Conservation (phyloP, 1,284 basidiomycete species). For the Ustilago crameri region DNA sequence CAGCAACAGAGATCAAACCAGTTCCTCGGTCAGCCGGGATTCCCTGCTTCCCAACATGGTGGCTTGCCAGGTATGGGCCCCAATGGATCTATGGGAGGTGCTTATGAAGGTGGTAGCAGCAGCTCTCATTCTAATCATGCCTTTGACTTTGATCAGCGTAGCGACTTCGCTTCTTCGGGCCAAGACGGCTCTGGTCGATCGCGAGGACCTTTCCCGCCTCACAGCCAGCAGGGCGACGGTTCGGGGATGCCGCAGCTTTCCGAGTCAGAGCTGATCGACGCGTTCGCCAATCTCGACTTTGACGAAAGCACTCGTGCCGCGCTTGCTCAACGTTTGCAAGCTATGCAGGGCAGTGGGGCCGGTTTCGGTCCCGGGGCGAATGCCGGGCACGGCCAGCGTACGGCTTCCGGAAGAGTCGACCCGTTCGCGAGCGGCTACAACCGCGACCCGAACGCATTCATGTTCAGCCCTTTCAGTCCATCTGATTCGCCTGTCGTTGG, state of each 20-base stretch:
- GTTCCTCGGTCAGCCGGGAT: slow-evolving; percentile 14
- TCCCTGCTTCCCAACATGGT: slow-evolving; percentile 15
- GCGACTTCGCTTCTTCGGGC: not conserved
- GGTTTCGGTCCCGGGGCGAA: slow-evolving; percentile 4
- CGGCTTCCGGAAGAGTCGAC: slow-evolving; percentile 6
- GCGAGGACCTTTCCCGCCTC: slow-evolving; percentile 11
- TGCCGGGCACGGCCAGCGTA: not conserved
- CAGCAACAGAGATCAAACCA: slow-evolving; percentile 16
- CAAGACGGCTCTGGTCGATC: slow-evolving; percentile 9
- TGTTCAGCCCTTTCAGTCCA: slow-evolving; percentile 56
- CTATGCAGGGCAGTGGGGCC: slow-evolving; percentile 7
- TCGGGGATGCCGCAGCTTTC: slow-evolving; percentile 15
- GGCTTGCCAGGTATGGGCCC: slow-evolving; percentile 13
- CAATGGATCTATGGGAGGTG: slow-evolving; percentile 15
- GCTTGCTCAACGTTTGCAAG: slow-evolving; percentile 26
- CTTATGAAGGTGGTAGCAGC: slow-evolving; percentile 6
- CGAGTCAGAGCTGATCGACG: slow-evolving; percentile 33
- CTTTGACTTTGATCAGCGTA: slow-evolving; percentile 31
- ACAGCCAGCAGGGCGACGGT: slow-evolving; percentile 17
- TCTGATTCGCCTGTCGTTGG: slow-evolving; percentile 50
- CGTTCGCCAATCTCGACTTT: slow-evolving; percentile 40
- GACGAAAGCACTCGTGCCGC: slow-evolving; percentile 27
- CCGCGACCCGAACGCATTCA: slow-evolving; percentile 48
- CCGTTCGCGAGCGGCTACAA: slow-evolving; percentile 34
- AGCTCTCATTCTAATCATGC: slow-evolving; percentile 31